These are phyloP conservation scores for Nematocida sp. DNA, from an alignment of 371 early-diverging fungal genomes.

Conservation along the genomic window DNA sequence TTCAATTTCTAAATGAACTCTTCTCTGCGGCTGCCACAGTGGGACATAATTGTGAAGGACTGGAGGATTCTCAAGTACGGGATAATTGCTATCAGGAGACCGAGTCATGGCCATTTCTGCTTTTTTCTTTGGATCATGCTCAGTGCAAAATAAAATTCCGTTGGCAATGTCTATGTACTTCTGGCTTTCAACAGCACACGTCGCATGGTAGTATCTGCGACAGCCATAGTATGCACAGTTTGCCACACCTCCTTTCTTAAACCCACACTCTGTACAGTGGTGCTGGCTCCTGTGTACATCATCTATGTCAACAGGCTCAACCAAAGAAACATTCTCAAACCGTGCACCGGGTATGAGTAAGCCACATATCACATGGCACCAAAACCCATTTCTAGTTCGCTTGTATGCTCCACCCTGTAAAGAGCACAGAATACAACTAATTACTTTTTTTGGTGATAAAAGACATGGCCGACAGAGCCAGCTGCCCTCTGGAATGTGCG, in stretches of 20 bases:
- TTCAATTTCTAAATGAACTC: conserved; percentile 22
- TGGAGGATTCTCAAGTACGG: conserved; percentile 35
- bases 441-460: conserved; percentile 76
- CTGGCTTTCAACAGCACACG: conserved; percentile 81
- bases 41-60: not conserved
- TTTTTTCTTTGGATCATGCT: conserved; percentile 74
- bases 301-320: conserved; percentile 91
- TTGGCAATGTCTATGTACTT: conserved; percentile 76
- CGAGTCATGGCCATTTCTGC: conserved; percentile 1
- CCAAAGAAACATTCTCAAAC: conserved; percentile 80
- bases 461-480: conserved; percentile 95
- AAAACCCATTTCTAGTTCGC: conserved; percentile 80
- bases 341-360: conserved; percentile 88
- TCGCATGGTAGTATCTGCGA: conserved; percentile 82
- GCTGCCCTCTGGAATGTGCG: conserved; percentile 93
- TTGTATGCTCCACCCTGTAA: conserved; percentile 90
- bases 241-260: conserved; percentile 81
- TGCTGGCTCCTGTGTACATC: conserved; percentile 82
- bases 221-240: conserved; percentile 85
- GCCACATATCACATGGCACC: conserved; percentile 91
- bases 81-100: conserved; percentile 47
- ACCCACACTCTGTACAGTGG: conserved; percentile 80
- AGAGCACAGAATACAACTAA: conserved; percentile 83
- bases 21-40: conserved; percentile 39
- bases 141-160: conserved; percentile 76